Base-by-base conservation (phyloP, 2,329 filamentous ascomycete species). In the Geosmithia flava region DNA sequence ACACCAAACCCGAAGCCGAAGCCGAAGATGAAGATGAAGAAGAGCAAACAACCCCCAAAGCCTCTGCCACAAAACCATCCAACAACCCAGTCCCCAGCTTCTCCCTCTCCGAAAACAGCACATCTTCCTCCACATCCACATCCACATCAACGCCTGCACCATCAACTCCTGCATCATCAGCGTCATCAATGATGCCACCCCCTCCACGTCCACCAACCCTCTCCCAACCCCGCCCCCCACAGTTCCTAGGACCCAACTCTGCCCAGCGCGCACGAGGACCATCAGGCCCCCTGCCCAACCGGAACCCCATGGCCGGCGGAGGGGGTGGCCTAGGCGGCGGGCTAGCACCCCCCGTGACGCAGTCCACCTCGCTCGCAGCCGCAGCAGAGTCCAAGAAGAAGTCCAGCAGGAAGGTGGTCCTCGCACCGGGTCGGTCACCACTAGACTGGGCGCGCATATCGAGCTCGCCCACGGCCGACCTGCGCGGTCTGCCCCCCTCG, bases 401-500 rank as follows among this genome's bases (percentile, higher is more conserved):
- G 58, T 74, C 76, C 4, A 76, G 72, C 11, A 78, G 76, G 63
- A 86, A 91, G 59, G 86, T 96, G 4, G 73, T 84, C 8, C 78
- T 98, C 4, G 77, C 81, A n/a, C 93, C 93, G 0, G 91, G 93
- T 30, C 90, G 91, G 70, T 95, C 88, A 2, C 91, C 93, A 0
- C 80, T 98, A 13, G 93, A 98, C 75, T 98, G 93, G 93, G 93
- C 93, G 13, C 81, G 84, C 6, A 76, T 95, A 1, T 77, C 80
- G 1, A 72, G 74, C 19, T 37, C 33, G 6, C 80, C 83, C 2
- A 68, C 68, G 29, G 71, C 77, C 29, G 83, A 88, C 53, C 77
- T 89, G 23, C 83, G 85, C n/a, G 78, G 78, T 40, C 54, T 85
- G 51, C 56, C 76, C 53, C 53, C 72, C 1, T 62, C 65, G 7